Percentiles rank a stretch among this genome's conserved stretches.
phyloP scores from a whole-genome alignment of 2,329 filamentous ascomycete genomes.

The Trichoderma sp. region DNA sequence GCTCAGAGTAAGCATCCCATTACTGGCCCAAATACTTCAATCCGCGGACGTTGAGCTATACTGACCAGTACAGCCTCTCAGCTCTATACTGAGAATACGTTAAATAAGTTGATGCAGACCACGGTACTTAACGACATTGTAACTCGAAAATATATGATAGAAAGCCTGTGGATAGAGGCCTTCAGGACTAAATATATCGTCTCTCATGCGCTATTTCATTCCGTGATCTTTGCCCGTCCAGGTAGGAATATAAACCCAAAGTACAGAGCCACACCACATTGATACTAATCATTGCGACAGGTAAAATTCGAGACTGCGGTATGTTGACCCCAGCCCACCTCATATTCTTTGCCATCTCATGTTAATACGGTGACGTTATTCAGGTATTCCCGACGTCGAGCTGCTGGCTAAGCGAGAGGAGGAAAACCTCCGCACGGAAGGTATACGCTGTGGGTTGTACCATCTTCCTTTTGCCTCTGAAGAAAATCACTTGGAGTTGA shows the following conservation, averaged over 20 bases:
- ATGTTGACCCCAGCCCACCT: background rate
- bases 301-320: background rate
- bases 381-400: background rate
- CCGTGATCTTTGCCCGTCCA: background rate
- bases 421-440: background rate
- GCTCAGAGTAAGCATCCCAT: background rate
- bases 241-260: background rate
- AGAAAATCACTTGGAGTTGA: background rate
- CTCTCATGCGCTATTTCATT: background rate
- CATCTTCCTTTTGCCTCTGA: background rate
- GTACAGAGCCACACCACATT: background rate
- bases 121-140: background rate
- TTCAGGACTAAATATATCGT: background rate
- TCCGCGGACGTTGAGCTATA: fast-evolving
- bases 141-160: background rate
- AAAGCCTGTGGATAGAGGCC: background rate
- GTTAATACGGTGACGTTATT: background rate
- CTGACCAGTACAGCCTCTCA: background rate
- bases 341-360: background rate
- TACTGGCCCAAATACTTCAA: background rate
- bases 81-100: background rate
- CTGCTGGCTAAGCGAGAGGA: background rate
- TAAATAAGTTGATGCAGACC: background rate
- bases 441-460: fast-evolving
- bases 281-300: background rate